phyloP scores from a whole-genome alignment of 2,329 filamentous ascomycete species.

The Hansfordia pulvinata region DNA sequence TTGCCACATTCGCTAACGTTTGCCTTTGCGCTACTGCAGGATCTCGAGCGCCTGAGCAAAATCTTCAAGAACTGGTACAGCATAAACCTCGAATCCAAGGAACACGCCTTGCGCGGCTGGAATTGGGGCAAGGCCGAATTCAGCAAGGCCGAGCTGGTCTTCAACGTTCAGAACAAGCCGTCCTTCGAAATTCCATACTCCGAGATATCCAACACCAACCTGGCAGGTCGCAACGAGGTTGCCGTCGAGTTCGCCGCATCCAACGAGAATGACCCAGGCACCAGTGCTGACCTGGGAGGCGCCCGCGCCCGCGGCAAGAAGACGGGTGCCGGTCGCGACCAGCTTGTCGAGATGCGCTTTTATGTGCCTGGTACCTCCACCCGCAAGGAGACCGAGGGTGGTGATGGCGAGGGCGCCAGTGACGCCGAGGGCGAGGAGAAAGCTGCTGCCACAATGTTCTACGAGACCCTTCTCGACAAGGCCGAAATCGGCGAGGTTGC shows the following conservation, averaged over 20 bases:
- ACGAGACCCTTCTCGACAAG: conserved; percentile 95
- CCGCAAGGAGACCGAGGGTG: conserved; percentile 61
- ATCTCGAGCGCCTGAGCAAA: conserved; percentile 81
- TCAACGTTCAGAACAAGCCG: conserved; percentile 93
- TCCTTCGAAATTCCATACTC: conserved; percentile 96
- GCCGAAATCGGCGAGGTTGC: conserved; percentile 98
- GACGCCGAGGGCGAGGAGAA: conserved; percentile 66
- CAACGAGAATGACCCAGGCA: conserved; percentile 57
- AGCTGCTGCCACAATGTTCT: conserved; percentile 94
- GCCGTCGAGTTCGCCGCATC: conserved; percentile 80
- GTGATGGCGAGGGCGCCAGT: conserved; percentile 61
- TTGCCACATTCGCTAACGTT: conserved; percentile 22
- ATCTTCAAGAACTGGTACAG: conserved; percentile 98
- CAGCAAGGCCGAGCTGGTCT: conserved; percentile 83
- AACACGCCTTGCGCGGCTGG: conserved; percentile 92
- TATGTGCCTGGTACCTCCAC: conserved; percentile 89
- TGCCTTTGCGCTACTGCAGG: too few species aligned
- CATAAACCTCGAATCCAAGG: conserved; percentile 79
- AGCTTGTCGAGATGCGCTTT: conserved; percentile 96
- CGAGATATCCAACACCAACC: conserved; percentile 93
- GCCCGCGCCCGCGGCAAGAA: conserved; percentile 72
- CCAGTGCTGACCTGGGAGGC: conserved; percentile 61
- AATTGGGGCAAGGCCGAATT: conserved; percentile 99
- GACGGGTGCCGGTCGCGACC: conserved; percentile 76
- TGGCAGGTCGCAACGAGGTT: conserved; percentile 95